Conservation (phyloP, 495 filamentous ascomycete genomes). For the Tuber umbilicatum region DNA sequence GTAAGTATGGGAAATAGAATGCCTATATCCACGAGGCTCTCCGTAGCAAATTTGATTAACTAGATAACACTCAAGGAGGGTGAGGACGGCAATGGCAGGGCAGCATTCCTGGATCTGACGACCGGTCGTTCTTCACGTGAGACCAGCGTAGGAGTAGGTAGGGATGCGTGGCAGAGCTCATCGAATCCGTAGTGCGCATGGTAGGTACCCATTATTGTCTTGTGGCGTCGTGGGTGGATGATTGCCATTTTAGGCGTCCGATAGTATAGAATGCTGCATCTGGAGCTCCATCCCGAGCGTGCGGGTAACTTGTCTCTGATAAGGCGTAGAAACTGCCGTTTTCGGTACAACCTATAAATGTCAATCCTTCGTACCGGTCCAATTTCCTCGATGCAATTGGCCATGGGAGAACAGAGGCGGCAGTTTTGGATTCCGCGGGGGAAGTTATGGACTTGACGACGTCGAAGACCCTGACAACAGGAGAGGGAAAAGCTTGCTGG, state of each 20-base stretch:
- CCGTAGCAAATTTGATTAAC: conserved; percentile 28
- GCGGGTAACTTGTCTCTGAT: conserved; percentile 79
- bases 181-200: conserved; percentile 25
- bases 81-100: conserved; percentile 30
- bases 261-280: conserved; percentile 32
- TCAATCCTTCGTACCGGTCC: conserved; percentile 50
- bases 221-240: conserved; percentile 24
- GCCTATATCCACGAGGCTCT: conserved; percentile 32
- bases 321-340: conserved; percentile 91
- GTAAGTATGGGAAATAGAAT: conserved; percentile 20
- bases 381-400: conserved; percentile 54
- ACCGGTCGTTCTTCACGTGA: conserved; percentile 20
- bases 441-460: conserved; percentile 62
- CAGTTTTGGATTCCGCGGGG: conserved; percentile 52
- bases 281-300: conserved; percentile 32
- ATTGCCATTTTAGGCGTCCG: conserved; percentile 26
- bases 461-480: conserved; percentile 87
- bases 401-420: conserved; percentile 74
- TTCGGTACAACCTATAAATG: conserved; percentile 79
- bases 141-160: conserved; percentile 16
- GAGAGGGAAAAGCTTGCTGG: conserved; percentile 65
- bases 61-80: conserved; percentile 29
- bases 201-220: conserved; percentile 35
- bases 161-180: conserved; percentile 29
- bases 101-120: conserved; percentile 24